phyloP scores from a whole-genome alignment of 2,329 filamentous ascomycete species.

The Alternaria conjuncta region DNA sequence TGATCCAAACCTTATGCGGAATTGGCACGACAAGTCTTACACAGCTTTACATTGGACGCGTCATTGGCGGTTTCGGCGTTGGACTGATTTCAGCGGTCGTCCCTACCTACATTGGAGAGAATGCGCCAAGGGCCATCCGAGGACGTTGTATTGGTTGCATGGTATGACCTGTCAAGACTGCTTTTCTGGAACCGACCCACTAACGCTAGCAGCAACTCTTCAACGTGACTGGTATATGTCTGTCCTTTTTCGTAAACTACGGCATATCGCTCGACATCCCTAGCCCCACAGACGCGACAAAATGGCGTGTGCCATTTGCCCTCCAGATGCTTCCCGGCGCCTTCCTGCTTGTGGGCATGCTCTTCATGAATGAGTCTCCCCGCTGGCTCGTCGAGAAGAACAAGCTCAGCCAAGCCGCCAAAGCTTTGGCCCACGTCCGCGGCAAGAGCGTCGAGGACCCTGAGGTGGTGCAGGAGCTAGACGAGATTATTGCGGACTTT shows the following conservation, averaged over 20 bases:
- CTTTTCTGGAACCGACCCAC: neutral
- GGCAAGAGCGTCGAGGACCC: slow-evolving; percentile 43
- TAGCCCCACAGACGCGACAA: slow-evolving; percentile 50
- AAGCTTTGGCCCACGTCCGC: slow-evolving; percentile 50
- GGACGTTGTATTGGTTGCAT: slow-evolving; percentile 49
- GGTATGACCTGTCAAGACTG: slow-evolving; percentile 4
- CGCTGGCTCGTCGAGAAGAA: slow-evolving; percentile 63
- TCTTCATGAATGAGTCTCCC: slow-evolving; percentile 61
- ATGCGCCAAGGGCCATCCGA: slow-evolving; percentile 52
- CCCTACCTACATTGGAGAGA: slow-evolving; percentile 55
- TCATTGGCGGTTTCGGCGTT: slow-evolving; percentile 55
- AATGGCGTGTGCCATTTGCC: slow-evolving; percentile 61
- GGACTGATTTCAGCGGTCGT: slow-evolving; percentile 53
- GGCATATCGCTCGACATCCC: slow-evolving; percentile 56
- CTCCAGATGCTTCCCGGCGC: slow-evolving; percentile 61
- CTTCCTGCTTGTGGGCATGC: slow-evolving; percentile 57
- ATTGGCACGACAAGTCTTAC: slow-evolving; percentile 43
- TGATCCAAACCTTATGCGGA: slow-evolving; percentile 50
- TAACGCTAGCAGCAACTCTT: slow-evolving; percentile 39
- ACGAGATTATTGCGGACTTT: slow-evolving; percentile 53
- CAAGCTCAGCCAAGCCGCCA: slow-evolving; percentile 53
- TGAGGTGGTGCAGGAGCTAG: slow-evolving; percentile 49
- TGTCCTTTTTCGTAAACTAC: slow-evolving; percentile 62
- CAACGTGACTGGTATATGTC: slow-evolving; percentile 56
- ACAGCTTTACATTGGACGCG: slow-evolving; percentile 52